These are phyloP conservation scores for Sphaerobolus stellatus DNA, from an alignment of 1,284 basidiomycete genomes.

Conservation along the genomic window DNA sequence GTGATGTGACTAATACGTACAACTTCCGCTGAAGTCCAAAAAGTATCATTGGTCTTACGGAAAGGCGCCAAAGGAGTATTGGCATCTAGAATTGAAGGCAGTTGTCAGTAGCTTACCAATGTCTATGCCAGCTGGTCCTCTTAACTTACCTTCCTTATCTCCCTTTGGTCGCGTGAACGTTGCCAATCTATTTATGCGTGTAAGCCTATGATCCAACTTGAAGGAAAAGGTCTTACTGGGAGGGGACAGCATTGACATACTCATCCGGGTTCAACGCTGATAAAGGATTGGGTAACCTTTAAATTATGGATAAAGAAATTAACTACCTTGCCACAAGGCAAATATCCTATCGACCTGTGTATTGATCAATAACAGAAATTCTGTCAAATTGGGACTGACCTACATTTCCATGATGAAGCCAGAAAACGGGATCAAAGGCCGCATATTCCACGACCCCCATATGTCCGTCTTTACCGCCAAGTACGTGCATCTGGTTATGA, in stretches of 20 bases:
- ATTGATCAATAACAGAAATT: not conserved
- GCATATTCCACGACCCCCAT: constrained; percentile 36
- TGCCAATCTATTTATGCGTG: not conserved
- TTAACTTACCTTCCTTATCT: constrained; percentile 3
- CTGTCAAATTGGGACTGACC: not conserved
- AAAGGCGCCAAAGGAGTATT: constrained; percentile 5
- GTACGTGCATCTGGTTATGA: constrained; percentile 46
- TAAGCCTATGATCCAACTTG: not conserved
- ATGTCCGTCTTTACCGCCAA: constrained; percentile 43
- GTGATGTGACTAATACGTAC: too few species aligned
- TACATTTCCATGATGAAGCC: constrained; percentile 38
- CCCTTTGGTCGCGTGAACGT: constrained; percentile 5
- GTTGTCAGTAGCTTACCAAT: not conserved
- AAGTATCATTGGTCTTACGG: not conserved
- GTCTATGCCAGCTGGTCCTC: not conserved
- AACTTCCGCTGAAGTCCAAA: constrained; percentile 1
- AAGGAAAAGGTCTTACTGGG: not conserved
- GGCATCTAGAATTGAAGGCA: not conserved
- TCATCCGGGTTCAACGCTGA: constrained; percentile 37
- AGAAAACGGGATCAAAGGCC: constrained; percentile 53
- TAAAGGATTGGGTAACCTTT: not conserved
- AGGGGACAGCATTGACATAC: constrained; percentile 30
- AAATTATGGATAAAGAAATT: not conserved
- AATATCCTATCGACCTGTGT: constrained; percentile 45
- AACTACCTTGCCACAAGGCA: constrained; percentile 37